Conservation (phyloP, 2,329 filamentous ascomycete genomes). For the Graphilbum ipis-grandicollis region DNA sequence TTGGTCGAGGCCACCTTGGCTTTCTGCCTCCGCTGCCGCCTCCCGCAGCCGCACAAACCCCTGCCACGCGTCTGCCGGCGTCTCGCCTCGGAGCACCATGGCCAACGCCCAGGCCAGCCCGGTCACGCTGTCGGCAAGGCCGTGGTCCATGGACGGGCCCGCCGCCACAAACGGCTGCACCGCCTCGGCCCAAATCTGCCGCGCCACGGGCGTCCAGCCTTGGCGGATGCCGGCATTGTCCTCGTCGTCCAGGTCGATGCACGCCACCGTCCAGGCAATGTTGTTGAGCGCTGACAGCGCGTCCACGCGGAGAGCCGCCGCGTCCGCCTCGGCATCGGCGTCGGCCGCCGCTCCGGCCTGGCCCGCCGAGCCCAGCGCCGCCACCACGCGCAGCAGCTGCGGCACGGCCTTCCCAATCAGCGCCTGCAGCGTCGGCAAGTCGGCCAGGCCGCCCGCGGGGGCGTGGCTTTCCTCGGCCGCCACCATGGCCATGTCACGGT, state of each 20-base stretch:
- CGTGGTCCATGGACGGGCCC: conserved; percentile 44
- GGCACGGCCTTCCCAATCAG: conserved; percentile 28
- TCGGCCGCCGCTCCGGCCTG: conserved; percentile 10
- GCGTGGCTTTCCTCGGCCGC: conserved; percentile 24
- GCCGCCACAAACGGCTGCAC: conserved; percentile 39
- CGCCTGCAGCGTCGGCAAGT: conserved; percentile 34
- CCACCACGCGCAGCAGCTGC: conserved; percentile 29
- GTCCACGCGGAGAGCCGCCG: conserved; percentile 28
- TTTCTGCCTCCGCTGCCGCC: conserved; percentile 22
- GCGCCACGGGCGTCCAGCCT: conserved; percentile 35
- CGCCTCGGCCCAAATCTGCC: conserved; percentile 38
- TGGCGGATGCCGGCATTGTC: conserved; percentile 32
- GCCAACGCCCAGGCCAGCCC: conserved; percentile 48
- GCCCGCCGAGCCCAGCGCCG: conserved; percentile 13
- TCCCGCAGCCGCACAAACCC: conserved; percentile 9
- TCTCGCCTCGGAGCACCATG: conserved; percentile 31
- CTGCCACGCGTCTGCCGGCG: conserved; percentile 33
- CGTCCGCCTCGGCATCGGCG: conserved; percentile 16
- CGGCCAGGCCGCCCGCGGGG: conserved; percentile 27
- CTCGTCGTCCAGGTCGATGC: conserved; percentile 38
- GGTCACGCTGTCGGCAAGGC: conserved; percentile 38
- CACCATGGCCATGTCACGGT: conserved; percentile 47
- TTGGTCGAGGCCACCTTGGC: conserved; percentile 11
- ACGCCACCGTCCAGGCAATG: conserved; percentile 48
- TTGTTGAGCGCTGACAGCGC: conserved; percentile 48